A percentile compares a stretch with the other conserved stretches of the same genome.
Evolutionary conservation across 2,329 filamentous ascomycete species (phyloP).

Genomic region (Penicillium olsonii): DNA sequence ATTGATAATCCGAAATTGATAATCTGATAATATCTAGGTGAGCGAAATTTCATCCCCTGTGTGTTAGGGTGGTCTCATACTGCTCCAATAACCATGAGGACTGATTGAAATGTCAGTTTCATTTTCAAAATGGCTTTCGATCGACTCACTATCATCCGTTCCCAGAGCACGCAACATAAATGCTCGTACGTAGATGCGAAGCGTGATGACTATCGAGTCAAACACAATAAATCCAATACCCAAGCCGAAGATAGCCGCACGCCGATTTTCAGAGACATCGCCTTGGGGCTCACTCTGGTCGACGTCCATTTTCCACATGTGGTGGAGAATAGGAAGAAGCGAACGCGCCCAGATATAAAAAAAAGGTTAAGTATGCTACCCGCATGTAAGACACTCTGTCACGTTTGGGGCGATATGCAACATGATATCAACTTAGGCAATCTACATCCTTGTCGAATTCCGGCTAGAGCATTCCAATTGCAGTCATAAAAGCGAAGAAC

Average conservation of each 20-base stretch:
- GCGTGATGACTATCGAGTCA: slow-evolving; percentile 6
- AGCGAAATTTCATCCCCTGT: not conserved
- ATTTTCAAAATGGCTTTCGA: not conserved
- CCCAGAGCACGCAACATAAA: slow-evolving; percentile 9
- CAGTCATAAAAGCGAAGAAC: not conserved
- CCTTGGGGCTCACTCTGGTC: not conserved
- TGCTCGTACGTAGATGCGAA: slow-evolving; percentile 9
- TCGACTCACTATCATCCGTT: slow-evolving; percentile 10
- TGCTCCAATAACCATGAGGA: not conserved
- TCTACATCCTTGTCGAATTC: slow-evolving; percentile 1
- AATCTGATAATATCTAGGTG: not conserved
- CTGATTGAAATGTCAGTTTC: not conserved
- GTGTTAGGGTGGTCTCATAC: not conserved
- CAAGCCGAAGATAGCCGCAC: slow-evolving; percentile 5
- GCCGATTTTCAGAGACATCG: not conserved
- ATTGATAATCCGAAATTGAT: not conserved
- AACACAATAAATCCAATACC: slow-evolving; percentile 9
- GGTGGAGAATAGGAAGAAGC: not conserved
- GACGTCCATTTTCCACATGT: not conserved
- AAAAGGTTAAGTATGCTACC: not conserved
- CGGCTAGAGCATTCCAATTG: not conserved
- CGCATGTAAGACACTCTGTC: not conserved
- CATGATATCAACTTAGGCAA: not conserved
- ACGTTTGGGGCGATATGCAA: not conserved
- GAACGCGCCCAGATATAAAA: not conserved